Percentiles rank a stretch among this genome's conserved stretches.
Conservation (phyloP, 2,329 filamentous ascomycete species). For the Trematosphaeria pertusa region DNA sequence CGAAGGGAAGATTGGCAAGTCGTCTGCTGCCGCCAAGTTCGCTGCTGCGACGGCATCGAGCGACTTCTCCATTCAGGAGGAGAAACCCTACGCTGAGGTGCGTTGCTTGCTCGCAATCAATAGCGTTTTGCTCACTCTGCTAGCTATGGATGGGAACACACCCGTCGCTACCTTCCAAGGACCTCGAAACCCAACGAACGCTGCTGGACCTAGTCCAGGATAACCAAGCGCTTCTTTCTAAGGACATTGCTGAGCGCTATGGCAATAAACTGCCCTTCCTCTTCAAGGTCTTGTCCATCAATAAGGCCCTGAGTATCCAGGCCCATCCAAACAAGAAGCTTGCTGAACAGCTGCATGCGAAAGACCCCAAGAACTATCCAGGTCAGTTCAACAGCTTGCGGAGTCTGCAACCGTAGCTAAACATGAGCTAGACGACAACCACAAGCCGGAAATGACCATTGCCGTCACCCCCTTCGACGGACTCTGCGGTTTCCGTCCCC, state of each 20-base stretch:
- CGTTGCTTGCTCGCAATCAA: not conserved
- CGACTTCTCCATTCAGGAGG: conserved; percentile 78
- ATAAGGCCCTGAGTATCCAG: conserved; percentile 95
- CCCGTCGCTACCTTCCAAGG: conserved; percentile 91
- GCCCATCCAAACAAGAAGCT: conserved; percentile 96
- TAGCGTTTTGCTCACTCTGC: conserved; percentile 23
- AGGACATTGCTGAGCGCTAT: conserved; percentile 75
- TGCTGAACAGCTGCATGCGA: conserved; percentile 84
- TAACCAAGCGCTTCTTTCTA: conserved; percentile 82
- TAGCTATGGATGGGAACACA: conserved; percentile 99
- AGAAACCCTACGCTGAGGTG: conserved; percentile 95
- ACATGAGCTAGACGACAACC: conserved; percentile 77
- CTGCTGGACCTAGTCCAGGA: conserved; percentile 87
- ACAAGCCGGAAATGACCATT: conserved; percentile 99
- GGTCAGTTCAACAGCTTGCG: conserved; percentile 45
- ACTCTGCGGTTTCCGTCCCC: conserved; percentile 90
- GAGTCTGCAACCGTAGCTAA: conserved; percentile 13
- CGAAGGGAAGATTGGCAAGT: conserved; percentile 80
- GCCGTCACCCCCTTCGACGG: conserved; percentile 96
- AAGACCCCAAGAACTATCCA: conserved; percentile 92
- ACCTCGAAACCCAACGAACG: conserved; percentile 81
- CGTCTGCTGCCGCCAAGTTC: conserved; percentile 88
- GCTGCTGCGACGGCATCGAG: conserved; percentile 81
- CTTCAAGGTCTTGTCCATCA: conserved; percentile 96
- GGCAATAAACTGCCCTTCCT: conserved; percentile 88